Base-by-base conservation (phyloP, 75 land plant genomes). In the Azolla pinnata region DNA sequence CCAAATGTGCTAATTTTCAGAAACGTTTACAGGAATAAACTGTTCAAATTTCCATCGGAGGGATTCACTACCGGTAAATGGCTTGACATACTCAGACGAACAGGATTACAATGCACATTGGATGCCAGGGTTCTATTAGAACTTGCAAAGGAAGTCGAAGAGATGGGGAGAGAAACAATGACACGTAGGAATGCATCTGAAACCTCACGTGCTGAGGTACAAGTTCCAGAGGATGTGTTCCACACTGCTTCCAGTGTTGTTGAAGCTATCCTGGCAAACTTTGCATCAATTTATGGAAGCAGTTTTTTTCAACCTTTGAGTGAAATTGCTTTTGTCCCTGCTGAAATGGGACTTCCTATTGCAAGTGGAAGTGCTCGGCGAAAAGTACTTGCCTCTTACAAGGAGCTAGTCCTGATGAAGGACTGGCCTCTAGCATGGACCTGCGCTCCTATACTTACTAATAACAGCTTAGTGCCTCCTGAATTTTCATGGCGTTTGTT, bases 341-440 rank as follows among this genome's bases (percentile, higher is more conserved):
- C 98, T 62, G 86, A 81, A 49, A 75, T 69, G 59, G 98, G 98
- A 18, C 71, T 92, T 33, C 97, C 89, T 7, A 63, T 34, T 63
- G 61, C 75, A 64, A 76, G 76, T 54, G 97, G 93, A 23, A 75
- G 65, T 62, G 72, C 81, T 63, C 77, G 83, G 38, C 79, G 71
- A 56, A 78, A 78, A 64, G 85, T 93, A n/a, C 81, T 93, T 20
- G 54, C 81, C 35, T 85, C 95, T 31, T 93, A 93, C 40, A 73
- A 61, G 61, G 85, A 85, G 51, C 83, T 85, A 31, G 79, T 88
- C 52, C 48, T 93, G 44, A 32, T 77, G 50, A 85, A 73, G 50
- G 98, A 93, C 65, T 93, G 98, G 98, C 86, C 95, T 28, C 58
- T 93, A 24, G 95, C 87, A 35, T 93, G 98, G 98, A 85, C 84